Conservation (phyloP, 257 asterid genomes). For the Plantago major region DNA sequence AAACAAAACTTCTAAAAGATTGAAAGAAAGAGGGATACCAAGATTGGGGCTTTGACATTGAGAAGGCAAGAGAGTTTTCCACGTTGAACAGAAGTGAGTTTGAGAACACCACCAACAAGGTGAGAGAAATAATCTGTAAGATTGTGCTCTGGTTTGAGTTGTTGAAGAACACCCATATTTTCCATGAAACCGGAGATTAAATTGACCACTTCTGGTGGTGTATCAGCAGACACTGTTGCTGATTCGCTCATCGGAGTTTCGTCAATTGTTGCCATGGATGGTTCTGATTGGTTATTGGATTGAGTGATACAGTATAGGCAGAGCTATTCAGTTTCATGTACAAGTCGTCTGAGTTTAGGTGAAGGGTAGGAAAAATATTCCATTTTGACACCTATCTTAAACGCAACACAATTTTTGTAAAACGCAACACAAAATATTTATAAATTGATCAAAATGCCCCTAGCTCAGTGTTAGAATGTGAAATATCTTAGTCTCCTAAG, state of each 20-base stretch:
- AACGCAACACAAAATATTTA: no score
- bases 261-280: constrained; percentile 1
- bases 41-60: constrained; percentile 47
- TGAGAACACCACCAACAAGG: constrained; percentile 50
- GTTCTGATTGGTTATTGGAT: no score
- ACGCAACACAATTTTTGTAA: no score
- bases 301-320: no score
- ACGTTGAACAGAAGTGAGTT: constrained; percentile 42
- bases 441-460: no score
- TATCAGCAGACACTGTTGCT: neutral
- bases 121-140: constrained; percentile 52
- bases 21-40: constrained; percentile 43
- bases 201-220: constrained; percentile 21
- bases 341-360: no score
- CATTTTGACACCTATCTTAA: no score
- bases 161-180: constrained; percentile 20
- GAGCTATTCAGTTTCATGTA: no score
- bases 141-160: constrained; percentile 36
- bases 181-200: constrained; percentile 17
- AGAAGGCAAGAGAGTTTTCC: constrained; percentile 73
- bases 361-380: no score
- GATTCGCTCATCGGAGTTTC: constrained; percentile 8
- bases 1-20: no score
- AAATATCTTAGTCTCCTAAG: no score
- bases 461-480: no score